Base-by-base conservation (phyloP, 352 stramenopile species). In the Hyaloperonospora arabidopsidis region DNA sequence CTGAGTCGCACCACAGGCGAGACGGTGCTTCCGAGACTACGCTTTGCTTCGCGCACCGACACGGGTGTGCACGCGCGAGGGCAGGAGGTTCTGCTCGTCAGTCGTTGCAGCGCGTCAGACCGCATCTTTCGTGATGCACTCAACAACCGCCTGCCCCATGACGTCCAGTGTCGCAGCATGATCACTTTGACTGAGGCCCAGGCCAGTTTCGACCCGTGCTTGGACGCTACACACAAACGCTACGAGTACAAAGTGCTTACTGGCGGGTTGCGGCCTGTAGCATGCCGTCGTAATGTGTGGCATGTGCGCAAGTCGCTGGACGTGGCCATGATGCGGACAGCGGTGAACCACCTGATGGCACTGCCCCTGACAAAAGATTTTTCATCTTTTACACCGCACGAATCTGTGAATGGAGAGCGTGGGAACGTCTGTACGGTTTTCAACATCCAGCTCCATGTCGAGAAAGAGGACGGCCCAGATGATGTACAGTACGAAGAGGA, bases 11-110 rank as follows among this genome's bases (percentile, higher is more conserved):
- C 81, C 18, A 90, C 86, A 12, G 70, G 79, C 57, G 79, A 90
- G 57, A 59, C 29, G 13, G 47, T 93, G 17, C 49, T 69, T 18
- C 38, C 64, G 11, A 79, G 82, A 49, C 70, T 98, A 19, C 74
- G 90, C 17, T 93, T 81, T 51, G 87, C 91, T 15, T 90, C 86
- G 21, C 80, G 94, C 21, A 98, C 94, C 0, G 94, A 98, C 74
- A 75, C 80, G 8, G 91, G 91, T 19, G 94, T 98, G 17, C 91
- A 97, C 67, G 87, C 91, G 2, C 52, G 79, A 3, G 90, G 89
- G 25, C 91, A 97, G 61, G 87, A 95, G 12, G 54, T 96, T 46
- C 84, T 93, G 59, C 96, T 97, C 57, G 63, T 82, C 52, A 88
- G 95, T 56, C 59, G 59, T 0, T 93, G 85, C 49, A 45, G 19